phyloP scores from a whole-genome alignment of 139 green algal genomes.

The Auxenochlorella protothecoides region DNA sequence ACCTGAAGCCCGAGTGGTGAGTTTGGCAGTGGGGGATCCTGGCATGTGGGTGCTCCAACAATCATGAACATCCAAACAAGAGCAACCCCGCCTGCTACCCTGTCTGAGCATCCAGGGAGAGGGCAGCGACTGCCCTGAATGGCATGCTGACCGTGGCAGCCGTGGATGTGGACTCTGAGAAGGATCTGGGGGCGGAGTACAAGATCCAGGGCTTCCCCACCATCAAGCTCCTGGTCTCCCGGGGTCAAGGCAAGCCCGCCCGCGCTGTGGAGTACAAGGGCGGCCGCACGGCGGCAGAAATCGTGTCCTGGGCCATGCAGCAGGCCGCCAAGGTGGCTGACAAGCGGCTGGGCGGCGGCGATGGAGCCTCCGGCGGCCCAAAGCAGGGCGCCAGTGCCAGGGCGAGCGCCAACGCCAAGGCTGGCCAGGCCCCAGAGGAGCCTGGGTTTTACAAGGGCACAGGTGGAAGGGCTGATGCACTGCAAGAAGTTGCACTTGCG shows the following conservation, averaged over 20 bases:
- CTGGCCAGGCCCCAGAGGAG: slow-evolving; percentile 2
- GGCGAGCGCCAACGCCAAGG: neutral
- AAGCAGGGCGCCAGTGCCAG: slow-evolving; percentile 17
- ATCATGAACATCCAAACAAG: no score
- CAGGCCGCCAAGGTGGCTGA: slow-evolving; percentile 47
- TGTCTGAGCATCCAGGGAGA: slow-evolving; percentile 30
- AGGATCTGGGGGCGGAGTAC: slow-evolving; percentile 41
- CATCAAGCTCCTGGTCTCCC: slow-evolving; percentile 58
- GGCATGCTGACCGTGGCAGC: slow-evolving; percentile 60
- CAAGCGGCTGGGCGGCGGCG: slow-evolving; percentile 26
- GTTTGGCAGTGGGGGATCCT: neutral
- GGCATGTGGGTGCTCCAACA: no score
- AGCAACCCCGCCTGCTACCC: no score
- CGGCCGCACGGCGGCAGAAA: slow-evolving; percentile 59
- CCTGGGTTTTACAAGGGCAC: neutral
- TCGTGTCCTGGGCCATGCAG: slow-evolving; percentile 62
- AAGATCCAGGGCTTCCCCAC: slow-evolving; percentile 66
- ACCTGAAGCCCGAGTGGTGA: slow-evolving; percentile 34
- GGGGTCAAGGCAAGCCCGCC: slow-evolving; percentile 40
- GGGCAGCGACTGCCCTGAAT: slow-evolving; percentile 51
- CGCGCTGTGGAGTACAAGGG: slow-evolving; percentile 68
- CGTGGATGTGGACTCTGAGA: slow-evolving; percentile 57
- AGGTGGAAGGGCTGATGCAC: neutral
- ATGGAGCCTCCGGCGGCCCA: no score
- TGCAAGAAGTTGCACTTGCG: neutral